Base-by-base conservation (phyloP, 73 alveolate species). In the Urostyla sp. region DNA sequence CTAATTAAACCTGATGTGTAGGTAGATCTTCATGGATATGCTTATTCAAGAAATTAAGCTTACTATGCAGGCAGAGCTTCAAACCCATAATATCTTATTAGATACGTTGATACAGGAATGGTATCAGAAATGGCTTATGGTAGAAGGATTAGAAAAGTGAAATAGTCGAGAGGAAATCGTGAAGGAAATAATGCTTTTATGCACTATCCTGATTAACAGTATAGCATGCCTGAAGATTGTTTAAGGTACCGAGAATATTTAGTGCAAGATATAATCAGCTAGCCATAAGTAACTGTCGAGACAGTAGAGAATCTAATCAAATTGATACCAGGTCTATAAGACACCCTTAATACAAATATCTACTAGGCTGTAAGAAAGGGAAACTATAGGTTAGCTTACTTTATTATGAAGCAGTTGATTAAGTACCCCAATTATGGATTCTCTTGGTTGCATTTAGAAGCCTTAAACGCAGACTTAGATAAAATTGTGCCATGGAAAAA, bases 101-200 rank as follows among this genome's bases (percentile, higher is more conserved):
- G 78, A 57, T 77, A 86, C 56, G 94, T 92, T 40, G 87, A 94
- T 45, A 87, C 98, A 5, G 99, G 99, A 40, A 90, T 67, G 82
- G 94, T 86, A 36, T 80, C 91, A 49, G 76, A 77, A 51, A 87
- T 67, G 88, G 98, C 98, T 56, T 94, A 90, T 75, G 99, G 99
- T 5, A 92, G 92, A 18, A 72, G 87, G 48, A 91, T 95, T 10
- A 92, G 98, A 91, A 90, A 84, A 69, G 96, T 97, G 23, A 80
- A 95, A 27, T 87, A 87, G 91, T 76, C 99, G 7, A 89, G 99
- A 85, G 99, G 99, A 28, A 92, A 92, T 51, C 89, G 96, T 73
- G 90, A 95, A 91, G 99, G 99, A 15, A 95, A 97, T 90, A 96
- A 95, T 90, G 99, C 99, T 38, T 97, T 97, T 84, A 59, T 95